Percentiles rank a stretch among this genome's conserved stretches.
Conservation (phyloP, 306 rosid species). For the Prinsepia uniflora region DNA sequence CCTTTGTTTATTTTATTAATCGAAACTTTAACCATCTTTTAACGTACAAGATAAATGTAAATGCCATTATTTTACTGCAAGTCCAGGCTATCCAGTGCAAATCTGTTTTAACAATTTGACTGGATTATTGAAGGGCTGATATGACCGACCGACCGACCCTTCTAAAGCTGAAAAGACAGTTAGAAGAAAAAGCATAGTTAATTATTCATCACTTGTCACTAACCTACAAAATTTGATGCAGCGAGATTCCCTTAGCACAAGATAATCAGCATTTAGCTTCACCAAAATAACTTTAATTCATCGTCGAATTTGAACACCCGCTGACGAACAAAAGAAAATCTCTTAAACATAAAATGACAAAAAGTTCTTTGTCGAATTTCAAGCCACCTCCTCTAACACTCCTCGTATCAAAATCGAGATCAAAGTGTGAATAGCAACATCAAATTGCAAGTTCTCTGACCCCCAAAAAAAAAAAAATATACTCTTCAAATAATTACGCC, state of each 20-base stretch:
- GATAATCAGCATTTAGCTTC: background rate
- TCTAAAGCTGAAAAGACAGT: too few species aligned
- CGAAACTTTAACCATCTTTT: background rate
- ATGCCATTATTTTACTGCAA: background rate
- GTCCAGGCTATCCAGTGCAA: background rate
- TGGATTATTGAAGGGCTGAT: background rate
- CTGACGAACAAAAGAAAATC: too few species aligned
- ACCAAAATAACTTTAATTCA: background rate
- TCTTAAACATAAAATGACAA: too few species aligned
- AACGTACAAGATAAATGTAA: background rate
- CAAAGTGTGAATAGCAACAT: too few species aligned
- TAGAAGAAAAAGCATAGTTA: background rate
- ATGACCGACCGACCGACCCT: background rate
- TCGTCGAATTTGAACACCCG: too few species aligned
- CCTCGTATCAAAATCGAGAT: too few species aligned
- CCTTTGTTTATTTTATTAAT: background rate
- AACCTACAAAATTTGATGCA: background rate
- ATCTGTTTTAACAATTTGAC: background rate
- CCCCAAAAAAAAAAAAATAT: too few species aligned
- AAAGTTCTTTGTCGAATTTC: too few species aligned
- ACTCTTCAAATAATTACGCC: too few species aligned
- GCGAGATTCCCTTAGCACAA: background rate
- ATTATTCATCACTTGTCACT: background rate
- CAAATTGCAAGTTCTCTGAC: too few species aligned
- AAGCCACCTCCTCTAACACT: too few species aligned